These are phyloP conservation scores for Dissophora ornata DNA, from an alignment of 192 early-diverging fungal genomes.

Conservation along the genomic window DNA sequence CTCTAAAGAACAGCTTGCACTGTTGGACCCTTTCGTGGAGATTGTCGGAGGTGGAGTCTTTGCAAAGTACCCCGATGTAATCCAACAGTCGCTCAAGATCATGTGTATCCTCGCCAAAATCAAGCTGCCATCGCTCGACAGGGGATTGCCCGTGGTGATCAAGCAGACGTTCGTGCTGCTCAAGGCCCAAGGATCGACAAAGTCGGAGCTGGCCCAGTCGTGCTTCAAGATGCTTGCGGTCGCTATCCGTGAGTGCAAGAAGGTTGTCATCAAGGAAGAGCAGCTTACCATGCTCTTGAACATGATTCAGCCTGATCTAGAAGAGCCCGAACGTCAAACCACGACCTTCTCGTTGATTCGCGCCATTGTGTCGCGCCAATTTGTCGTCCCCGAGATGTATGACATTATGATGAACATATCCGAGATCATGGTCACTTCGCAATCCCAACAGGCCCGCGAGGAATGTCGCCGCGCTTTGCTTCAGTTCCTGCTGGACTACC, in stretches of 20 bases:
- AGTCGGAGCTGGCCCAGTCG: slow-evolving; percentile 77
- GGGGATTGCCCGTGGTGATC: slow-evolving; percentile 77
- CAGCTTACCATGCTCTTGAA: slow-evolving; percentile 85
- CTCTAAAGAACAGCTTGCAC: slow-evolving; percentile 67
- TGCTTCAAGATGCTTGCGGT: slow-evolving; percentile 86
- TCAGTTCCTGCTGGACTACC: slow-evolving; percentile 96
- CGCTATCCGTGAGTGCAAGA: slow-evolving; percentile 81
- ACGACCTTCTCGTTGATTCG: slow-evolving; percentile 89
- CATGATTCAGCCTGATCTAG: slow-evolving; percentile 88
- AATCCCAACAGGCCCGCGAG: slow-evolving; percentile 81
- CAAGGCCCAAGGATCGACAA: slow-evolving; percentile 67
- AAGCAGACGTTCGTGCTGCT: slow-evolving; percentile 84
- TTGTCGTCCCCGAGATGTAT: slow-evolving; percentile 91
- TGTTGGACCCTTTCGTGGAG: slow-evolving; percentile 86
- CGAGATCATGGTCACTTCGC: slow-evolving; percentile 88
- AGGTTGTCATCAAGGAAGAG: slow-evolving; percentile 72
- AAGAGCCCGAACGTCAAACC: slow-evolving; percentile 85
- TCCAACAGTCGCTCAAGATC: slow-evolving; percentile 75
- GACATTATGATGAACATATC: slow-evolving; percentile 90
- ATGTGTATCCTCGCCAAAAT: slow-evolving; percentile 77
- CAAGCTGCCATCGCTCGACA: slow-evolving; percentile 76
- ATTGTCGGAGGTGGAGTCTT: slow-evolving; percentile 85
- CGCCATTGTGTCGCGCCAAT: slow-evolving; percentile 86
- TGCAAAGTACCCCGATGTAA: slow-evolving; percentile 81
- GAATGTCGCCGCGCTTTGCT: slow-evolving; percentile 84